phyloP scores from a whole-genome alignment of 345 rosid genomes.

The Populus euphratica region DNA sequence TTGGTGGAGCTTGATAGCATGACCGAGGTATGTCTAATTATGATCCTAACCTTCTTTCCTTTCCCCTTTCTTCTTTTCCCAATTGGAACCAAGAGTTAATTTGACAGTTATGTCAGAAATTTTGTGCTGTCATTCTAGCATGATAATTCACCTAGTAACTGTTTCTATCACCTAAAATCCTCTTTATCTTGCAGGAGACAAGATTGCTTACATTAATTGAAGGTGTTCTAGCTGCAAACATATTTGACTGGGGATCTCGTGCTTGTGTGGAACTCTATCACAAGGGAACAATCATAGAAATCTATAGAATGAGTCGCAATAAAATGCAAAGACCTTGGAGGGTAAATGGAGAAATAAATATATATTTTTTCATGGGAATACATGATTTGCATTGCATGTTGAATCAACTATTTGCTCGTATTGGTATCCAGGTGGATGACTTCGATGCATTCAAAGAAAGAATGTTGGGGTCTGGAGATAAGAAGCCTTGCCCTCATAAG shows the following conservation, averaged over 20 bases:
- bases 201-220: slow-evolving; percentile 85
- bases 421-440: slow-evolving; percentile 74
- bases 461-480: slow-evolving; percentile 65
- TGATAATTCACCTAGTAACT: neutral
- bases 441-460: slow-evolving; percentile 85
- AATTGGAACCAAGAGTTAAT: neutral
- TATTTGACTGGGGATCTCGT: slow-evolving; percentile 99
- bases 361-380: neutral
- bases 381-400: neutral
- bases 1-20: slow-evolving; percentile 77
- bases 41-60: slow-evolving; percentile 8
- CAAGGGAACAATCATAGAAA: slow-evolving; percentile 96
- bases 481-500: slow-evolving; percentile 70
- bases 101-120: neutral
- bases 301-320: slow-evolving; percentile 96
- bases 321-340: slow-evolving; percentile 99
- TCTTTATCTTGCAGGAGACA: slow-evolving; percentile 57
- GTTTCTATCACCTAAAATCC: slow-evolving; percentile 2
- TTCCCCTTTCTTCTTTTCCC: neutral
- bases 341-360: slow-evolving; percentile 40
- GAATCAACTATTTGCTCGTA: neutral
- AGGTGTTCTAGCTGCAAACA: slow-evolving; percentile 98
- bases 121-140: neutral
- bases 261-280: slow-evolving; percentile 99
- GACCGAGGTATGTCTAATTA: slow-evolving; percentile 61